A percentile compares a stretch with the other conserved stretches of the same genome.
phyloP scores from a whole-genome alignment of 495 filamentous ascomycete species.

The Penicillium robsamsonii region DNA sequence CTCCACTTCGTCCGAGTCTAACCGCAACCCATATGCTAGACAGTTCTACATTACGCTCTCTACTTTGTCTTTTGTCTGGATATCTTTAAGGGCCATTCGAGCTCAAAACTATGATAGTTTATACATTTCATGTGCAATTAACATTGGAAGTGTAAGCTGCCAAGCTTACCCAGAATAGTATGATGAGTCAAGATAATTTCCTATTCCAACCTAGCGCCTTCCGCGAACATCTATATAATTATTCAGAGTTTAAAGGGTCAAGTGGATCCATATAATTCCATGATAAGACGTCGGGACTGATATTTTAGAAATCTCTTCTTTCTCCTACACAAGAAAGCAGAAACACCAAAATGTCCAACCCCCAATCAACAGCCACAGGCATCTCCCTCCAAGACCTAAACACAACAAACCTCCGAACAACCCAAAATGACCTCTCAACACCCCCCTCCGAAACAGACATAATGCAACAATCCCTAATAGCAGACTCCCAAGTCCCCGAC shows the following conservation, averaged over 20 bases:
- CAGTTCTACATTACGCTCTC: not conserved
- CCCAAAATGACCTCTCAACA: not conserved
- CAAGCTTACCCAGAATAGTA: not conserved
- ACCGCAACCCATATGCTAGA: not conserved
- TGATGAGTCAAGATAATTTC: not conserved
- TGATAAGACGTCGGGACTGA: not conserved
- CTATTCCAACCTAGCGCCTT: not conserved
- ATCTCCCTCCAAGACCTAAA: not conserved
- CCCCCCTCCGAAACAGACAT: conserved; percentile 12
- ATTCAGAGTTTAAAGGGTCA: not conserved
- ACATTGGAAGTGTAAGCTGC: not conserved
- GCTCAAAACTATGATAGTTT: not conserved
- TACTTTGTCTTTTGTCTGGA: not conserved
- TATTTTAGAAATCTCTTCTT: not conserved
- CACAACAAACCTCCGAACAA: not conserved
- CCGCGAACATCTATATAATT: not conserved
- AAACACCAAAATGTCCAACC: not conserved
- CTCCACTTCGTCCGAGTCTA: conserved; percentile 5
- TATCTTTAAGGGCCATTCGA: no score
- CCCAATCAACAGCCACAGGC: not conserved
- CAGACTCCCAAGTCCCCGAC: conserved; percentile 52
- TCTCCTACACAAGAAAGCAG: no score
- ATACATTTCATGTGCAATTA: not conserved
- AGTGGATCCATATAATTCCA: not conserved
- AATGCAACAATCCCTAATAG: conserved; percentile 48